Percentiles rank a stretch among this genome's conserved stretches.
phyloP scores from a whole-genome alignment of 345 rosid genomes.

The Adansonia digitata region DNA sequence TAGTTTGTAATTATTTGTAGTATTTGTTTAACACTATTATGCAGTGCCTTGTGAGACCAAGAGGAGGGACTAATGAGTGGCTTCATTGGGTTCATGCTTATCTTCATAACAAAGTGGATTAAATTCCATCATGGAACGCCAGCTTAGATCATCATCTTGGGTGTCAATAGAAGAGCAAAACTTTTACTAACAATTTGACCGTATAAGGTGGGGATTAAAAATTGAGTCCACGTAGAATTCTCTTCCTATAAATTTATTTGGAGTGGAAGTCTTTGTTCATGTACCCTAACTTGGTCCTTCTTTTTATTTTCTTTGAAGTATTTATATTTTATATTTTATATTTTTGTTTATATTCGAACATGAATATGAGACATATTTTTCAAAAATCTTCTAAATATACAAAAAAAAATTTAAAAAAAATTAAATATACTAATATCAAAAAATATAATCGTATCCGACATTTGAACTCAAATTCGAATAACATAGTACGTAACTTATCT shows the following conservation, averaged over 20 bases:
- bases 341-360: no score
- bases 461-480: no score
- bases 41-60: conserved; percentile 77
- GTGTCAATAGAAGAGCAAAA: not conserved
- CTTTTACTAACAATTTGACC: not conserved
- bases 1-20: not conserved
- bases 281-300: no score
- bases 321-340: no score
- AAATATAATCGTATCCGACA: no score
- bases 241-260: not conserved
- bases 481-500: not conserved
- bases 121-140: not conserved
- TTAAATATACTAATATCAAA: no score
- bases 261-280: not conserved
- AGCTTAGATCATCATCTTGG: not conserved
- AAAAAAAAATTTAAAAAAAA: no score
- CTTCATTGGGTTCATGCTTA: conserved; percentile 78
- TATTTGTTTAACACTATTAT: conserved; percentile 7
- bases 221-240: not conserved
- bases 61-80: conserved; percentile 70
- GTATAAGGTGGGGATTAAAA: not conserved
- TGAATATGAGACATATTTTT: no score
- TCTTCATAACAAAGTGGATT: conserved; percentile 42
- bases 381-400: no score
- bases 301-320: no score